phyloP scores from a whole-genome alignment of 352 stramenopile genomes.

The Globisporangium cederbergense region DNA sequence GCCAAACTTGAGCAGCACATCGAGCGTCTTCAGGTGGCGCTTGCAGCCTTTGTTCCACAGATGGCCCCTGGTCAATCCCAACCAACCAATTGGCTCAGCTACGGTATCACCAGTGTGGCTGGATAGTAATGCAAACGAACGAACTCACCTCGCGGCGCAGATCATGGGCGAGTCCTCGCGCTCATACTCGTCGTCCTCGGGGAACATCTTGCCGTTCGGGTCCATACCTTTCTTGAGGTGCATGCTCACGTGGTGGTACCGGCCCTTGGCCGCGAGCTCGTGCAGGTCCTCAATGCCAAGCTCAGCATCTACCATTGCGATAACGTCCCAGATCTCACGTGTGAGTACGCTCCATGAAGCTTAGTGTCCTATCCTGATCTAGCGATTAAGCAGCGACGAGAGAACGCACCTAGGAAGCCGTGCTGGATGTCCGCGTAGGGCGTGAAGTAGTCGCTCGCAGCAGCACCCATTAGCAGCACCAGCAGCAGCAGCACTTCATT shows the following conservation, averaged over 20 bases:
- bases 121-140: background rate
- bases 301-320: constrained; percentile 32
- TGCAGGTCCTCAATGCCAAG: constrained; percentile 51
- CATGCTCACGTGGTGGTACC: constrained; percentile 37
- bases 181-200: constrained; percentile 45
- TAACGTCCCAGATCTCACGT: no score
- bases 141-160: constrained; percentile 42
- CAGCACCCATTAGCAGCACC: constrained; percentile 33
- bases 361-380: no score
- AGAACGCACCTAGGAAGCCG: constrained; percentile 34
- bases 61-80: constrained; percentile 23
- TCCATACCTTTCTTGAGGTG: constrained; percentile 55
- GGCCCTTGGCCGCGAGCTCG: constrained; percentile 39
- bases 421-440: constrained; percentile 53
- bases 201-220: constrained; percentile 38
- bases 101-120: background rate
- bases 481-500: background rate
- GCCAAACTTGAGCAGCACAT: constrained; percentile 48
- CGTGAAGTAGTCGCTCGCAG: constrained; percentile 53
- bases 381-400: background rate
- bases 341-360: no score
- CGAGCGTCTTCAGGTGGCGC: constrained; percentile 52
- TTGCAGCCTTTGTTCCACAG: constrained; percentile 43
- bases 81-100: background rate
- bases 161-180: constrained; percentile 56